Base-by-base conservation (phyloP, 306 rosid genomes). In the Begonia fuchsioides region DNA sequence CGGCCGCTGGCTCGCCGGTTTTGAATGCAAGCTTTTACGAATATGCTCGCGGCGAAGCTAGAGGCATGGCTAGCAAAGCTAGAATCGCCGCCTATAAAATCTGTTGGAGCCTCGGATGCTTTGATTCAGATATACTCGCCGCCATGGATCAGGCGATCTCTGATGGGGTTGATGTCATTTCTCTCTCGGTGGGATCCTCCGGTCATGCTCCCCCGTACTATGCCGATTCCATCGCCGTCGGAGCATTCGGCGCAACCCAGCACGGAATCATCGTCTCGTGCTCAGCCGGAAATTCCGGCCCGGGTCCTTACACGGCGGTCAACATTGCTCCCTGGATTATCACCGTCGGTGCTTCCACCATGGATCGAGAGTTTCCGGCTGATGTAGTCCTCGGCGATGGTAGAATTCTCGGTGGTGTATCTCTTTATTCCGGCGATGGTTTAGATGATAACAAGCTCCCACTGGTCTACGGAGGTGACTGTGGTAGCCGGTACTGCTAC, bases 261-360 rank as follows among this genome's bases (percentile, higher is more conserved):
- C 70, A 79, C 3, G 82, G 93, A 5, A 71, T 90, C 15, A 68
- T 90, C 8, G 94, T 90, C 11, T 90, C 95, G 1, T 78, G 93
- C 19, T 90, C 97, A 0, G 87, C 87, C 0, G 95, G 95, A 2
- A 90, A 90, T 45, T 76, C 82, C 8, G 97, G 97, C 0, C 95
- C 95, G 0, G 70, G 72, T 38, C 51, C 78, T 2, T 79, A 18
- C 38, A 79, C 92, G 0, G 81, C 97, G 1, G 78, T 73, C 9
- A 90, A 90, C 56, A 76, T 90, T 8, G 94, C 97, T 10, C 94
- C 95, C 2, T 90, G 95, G 97, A 90, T 90, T 49, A 43, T 90
- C 2, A 90, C 94, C 0, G 92, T 90, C 10, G 92, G 95, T 12
- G 95, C 85, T 55, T 90, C 97, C 2, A 84, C 94, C 0, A 10